These are phyloP conservation scores for Lotmaria passim DNA, from an alignment of 208 protist species.

Conservation along the genomic window DNA sequence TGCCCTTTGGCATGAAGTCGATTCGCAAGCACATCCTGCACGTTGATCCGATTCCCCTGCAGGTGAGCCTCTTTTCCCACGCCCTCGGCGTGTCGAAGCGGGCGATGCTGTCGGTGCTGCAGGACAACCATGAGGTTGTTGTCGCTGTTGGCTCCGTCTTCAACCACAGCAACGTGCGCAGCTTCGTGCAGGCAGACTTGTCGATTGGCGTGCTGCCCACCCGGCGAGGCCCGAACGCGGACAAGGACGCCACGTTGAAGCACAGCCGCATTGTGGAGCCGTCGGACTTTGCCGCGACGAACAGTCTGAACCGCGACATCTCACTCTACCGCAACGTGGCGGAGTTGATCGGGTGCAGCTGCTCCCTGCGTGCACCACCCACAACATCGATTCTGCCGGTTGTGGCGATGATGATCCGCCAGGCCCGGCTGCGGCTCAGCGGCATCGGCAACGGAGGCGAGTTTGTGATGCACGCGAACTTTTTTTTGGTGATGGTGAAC, in stretches of 20 bases:
- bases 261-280: conserved; percentile 73
- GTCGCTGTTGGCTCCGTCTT: conserved; percentile 92
- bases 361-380: conserved; percentile 72
- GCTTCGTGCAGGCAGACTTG: conserved; percentile 93
- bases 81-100: conserved; percentile 80
- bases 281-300: conserved; percentile 63
- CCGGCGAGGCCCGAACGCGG: conserved; percentile 61
- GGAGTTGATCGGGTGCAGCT: conserved; percentile 85
- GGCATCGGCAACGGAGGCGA: conserved; percentile 85
- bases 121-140: conserved; percentile 95
- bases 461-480: conserved; percentile 86
- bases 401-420: conserved; percentile 79
- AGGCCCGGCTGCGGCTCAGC: conserved; percentile 82
- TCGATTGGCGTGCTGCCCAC: conserved; percentile 90
- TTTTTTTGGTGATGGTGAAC: conserved; percentile 77
- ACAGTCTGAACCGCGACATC: conserved; percentile 71
- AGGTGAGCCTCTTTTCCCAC: conserved; percentile 95
- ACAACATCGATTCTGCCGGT: conserved; percentile 84
- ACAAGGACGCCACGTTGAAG: conserved; percentile 68
- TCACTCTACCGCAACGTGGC: conserved; percentile 86
- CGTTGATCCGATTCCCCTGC: conserved; percentile 94
- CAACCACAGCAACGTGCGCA: conserved; percentile 92
- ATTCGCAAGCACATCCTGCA: conserved; percentile 93
- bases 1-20: conserved; percentile 93
- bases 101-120: conserved; percentile 93